These are phyloP conservation scores for Neoscytalidium dimidiatum DNA, from an alignment of 2,329 filamentous ascomycete genomes.

Conservation along the genomic window DNA sequence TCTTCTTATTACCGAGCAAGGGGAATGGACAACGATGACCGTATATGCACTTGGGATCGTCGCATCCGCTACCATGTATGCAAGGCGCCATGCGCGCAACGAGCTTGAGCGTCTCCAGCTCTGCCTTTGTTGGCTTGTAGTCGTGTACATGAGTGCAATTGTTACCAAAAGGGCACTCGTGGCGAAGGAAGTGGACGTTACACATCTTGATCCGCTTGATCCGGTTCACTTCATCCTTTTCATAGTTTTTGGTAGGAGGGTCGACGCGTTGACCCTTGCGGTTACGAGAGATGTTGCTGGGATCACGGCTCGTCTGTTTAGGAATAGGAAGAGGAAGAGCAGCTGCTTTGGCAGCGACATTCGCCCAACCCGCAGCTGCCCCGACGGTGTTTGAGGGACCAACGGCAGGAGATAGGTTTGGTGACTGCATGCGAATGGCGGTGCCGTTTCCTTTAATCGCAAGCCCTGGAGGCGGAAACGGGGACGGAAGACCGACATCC, in stretches of 20 bases:
- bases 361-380: conserved; percentile 20
- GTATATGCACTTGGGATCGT: conserved; percentile 63
- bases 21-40: conserved; percentile 63
- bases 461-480: conserved; percentile 14
- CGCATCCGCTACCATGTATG: conserved; percentile 57
- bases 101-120: conserved; percentile 56
- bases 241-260: conserved; percentile 48
- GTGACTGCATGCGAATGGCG: not conserved
- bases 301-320: conserved; percentile 6
- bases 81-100: conserved; percentile 66
- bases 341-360: conserved; percentile 18
- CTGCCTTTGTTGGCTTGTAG: conserved; percentile 55
- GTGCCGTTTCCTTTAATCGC: not conserved
- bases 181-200: conserved; percentile 62
- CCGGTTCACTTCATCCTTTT: conserved; percentile 59
- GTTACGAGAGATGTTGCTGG: conserved; percentile 52
- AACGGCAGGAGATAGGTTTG: not conserved
- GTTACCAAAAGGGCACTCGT: conserved; percentile 57
- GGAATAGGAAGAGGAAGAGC: conserved; percentile 12
- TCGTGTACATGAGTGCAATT: conserved; percentile 58
- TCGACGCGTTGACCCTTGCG: conserved; percentile 63
- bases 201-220: conserved; percentile 65
- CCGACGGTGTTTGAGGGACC: not conserved
- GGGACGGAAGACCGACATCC: not conserved
- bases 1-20: conserved; percentile 43